A percentile compares a stretch with the other conserved stretches of the same genome.
Evolutionary conservation across 768 basidiomycete genomes (phyloP).

Genomic region (Podaxis carcinomalis): DNA sequence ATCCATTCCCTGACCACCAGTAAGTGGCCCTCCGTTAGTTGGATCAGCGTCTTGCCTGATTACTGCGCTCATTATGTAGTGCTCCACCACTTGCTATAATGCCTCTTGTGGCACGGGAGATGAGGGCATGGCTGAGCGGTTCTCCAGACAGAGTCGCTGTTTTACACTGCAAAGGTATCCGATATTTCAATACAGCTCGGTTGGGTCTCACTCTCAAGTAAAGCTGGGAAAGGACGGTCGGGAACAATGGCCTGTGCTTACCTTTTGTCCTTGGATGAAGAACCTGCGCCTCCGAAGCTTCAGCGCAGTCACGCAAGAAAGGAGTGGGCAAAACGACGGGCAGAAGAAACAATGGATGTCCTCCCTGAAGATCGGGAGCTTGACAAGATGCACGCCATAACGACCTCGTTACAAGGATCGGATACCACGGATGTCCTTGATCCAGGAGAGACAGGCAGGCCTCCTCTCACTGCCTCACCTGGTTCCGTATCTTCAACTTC

Average conservation of each 20-base stretch:
- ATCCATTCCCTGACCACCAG: conserved; percentile 92
- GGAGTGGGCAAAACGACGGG: conserved; percentile 43
- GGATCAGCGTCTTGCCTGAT: background rate
- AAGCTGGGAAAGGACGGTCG: conserved; percentile 81
- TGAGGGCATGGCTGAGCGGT: conserved; percentile 65
- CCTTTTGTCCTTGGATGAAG: conserved; percentile 54
- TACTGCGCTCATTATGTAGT: conserved; percentile 26
- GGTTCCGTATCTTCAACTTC: background rate
- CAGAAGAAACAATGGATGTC: conserved; percentile 43
- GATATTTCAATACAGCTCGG: background rate
- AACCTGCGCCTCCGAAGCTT: conserved; percentile 43
- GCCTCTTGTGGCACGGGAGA: conserved; percentile 69
- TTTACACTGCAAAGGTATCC: conserved; percentile 80
- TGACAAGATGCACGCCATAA: conserved; percentile 13
- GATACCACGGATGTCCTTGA: background rate
- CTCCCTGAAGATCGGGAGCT: conserved; percentile 38
- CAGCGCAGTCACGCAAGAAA: conserved; percentile 42
- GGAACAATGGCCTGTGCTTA: conserved; percentile 85
- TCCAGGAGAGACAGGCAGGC: background rate
- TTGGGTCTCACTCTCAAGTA: background rate
- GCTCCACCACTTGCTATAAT: conserved; percentile 76
- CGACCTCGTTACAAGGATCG: background rate
- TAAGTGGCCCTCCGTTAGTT: conserved; percentile 30
- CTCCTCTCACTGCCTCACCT: background rate
- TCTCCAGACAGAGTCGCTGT: conserved; percentile 69